These are phyloP conservation scores for Cladorrhinum samala DNA, from an alignment of 495 filamentous ascomycete genomes.

Conservation along the genomic window DNA sequence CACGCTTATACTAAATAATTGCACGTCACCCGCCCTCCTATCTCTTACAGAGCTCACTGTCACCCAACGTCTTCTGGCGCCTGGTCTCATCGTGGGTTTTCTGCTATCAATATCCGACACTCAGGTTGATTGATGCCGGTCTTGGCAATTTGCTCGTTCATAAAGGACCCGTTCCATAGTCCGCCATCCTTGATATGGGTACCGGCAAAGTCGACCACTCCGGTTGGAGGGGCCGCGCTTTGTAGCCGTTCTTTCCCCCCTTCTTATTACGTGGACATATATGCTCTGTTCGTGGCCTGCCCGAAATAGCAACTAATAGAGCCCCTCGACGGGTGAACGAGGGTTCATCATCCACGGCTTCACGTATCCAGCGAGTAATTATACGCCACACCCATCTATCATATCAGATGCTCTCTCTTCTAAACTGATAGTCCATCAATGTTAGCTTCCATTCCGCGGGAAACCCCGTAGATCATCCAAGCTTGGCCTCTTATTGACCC, in stretches of 20 bases:
- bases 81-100: too few species aligned
- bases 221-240: background rate
- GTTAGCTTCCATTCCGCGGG: too few species aligned
- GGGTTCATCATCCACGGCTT: background rate
- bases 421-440: too few species aligned
- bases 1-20: background rate
- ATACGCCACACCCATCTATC: too few species aligned
- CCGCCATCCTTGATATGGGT: background rate
- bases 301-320: background rate
- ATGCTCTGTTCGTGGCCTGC: background rate
- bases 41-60: too few species aligned
- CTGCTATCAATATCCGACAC: background rate
- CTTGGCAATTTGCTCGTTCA: conserved; percentile 3
- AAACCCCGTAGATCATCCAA: too few species aligned
- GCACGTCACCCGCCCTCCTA: too few species aligned
- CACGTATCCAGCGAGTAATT: too few species aligned
- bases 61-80: too few species aligned
- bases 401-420: too few species aligned
- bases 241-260: too few species aligned
- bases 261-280: conserved; percentile 3
- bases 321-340: background rate
- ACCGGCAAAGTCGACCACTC: conserved; percentile 4
- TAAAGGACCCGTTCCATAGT: background rate
- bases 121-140: background rate
- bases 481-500: too few species aligned